Base-by-base conservation (phyloP, 257 asterid genomes). In the Ilex aquifolium region DNA sequence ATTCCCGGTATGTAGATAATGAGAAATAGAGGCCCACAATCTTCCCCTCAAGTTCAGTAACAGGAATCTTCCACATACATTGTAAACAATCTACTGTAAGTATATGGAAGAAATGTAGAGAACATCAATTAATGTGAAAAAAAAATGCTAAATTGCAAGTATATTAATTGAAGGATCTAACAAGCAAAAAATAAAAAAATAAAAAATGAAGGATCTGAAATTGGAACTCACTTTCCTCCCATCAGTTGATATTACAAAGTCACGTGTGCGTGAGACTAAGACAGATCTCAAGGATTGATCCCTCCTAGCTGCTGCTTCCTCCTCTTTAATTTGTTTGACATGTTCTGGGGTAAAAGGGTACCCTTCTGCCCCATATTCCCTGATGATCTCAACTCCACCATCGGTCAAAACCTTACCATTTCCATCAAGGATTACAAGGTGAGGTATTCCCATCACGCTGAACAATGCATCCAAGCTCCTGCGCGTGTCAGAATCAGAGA, bases 1-100 rank as follows among this genome's bases (percentile, higher is more conserved):
- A 68, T 27, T 61, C 79, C 1, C 36, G 6, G 79, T 59, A 76
- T 5, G 73, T 69, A n/a, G 83, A 54, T 65, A 80, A n/a, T 6
- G 65, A 61, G 52, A 92, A 85, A 63, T 89, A 92, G 63, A 89
- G 69, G 32, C 82, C 95, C 32, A 92, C 70, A 3, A 72, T 89
- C 78, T 87, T 92, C 6, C 97, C 99, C 78, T 87, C 91, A 31
- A 92, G 85, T 52, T 80, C 95, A 44, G 85, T 53, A 56, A 91
- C 73, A 17, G 89, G 80, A 13, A 87, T 90, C 98, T 92, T 32
- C 63, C 7, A 65, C 14, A 66, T 31, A 67, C 15, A 59, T 31
- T 17, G 27, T 21, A 21, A 21, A 21, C 27, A 21, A 21, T 21
- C 27, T 21, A 21, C 27, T 21, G 27, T 21, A 0, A 21, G 27